Conservation (phyloP, 495 filamentous ascomycete genomes). For the Xeromyces bisporus region DNA sequence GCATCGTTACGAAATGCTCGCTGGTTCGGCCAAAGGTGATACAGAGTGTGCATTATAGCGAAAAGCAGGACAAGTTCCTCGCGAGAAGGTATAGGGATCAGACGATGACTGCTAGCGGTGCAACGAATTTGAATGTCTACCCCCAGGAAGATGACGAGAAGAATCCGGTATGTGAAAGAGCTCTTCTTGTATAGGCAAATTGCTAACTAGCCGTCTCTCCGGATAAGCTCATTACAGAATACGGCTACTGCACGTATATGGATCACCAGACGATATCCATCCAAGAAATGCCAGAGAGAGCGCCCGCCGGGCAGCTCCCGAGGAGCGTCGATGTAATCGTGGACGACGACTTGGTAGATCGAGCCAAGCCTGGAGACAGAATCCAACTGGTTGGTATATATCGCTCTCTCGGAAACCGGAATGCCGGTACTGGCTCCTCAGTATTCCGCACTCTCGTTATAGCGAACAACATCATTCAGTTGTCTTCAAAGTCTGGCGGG, state of each 20-base stretch:
- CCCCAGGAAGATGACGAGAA: constrained; percentile 84
- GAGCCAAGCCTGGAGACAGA: constrained; percentile 85
- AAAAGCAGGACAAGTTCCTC: constrained; percentile 65
- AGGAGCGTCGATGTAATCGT: constrained; percentile 94
- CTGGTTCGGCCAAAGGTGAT: constrained; percentile 91
- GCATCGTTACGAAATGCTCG: constrained; percentile 92
- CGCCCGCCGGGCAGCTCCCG: constrained; percentile 88
- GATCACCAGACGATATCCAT: constrained; percentile 98
- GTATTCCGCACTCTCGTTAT: constrained; percentile 86
- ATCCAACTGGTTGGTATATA: constrained; percentile 94
- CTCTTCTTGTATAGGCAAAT: not conserved
- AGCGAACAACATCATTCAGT: constrained; percentile 86
- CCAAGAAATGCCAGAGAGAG: constrained; percentile 98
- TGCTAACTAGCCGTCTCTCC: constrained; percentile 6
- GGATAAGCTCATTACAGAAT: constrained; percentile 66
- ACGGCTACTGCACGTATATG: constrained; percentile 85
- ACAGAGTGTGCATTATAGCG: constrained; percentile 92
- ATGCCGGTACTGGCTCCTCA: constrained; percentile 68
- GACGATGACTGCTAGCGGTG: constrained; percentile 83
- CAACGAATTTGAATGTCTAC: constrained; percentile 77
- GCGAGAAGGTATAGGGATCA: constrained; percentile 83
- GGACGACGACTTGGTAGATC: constrained; percentile 93
- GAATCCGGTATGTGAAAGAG: constrained; percentile 33
- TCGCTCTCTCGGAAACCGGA: constrained; percentile 83
- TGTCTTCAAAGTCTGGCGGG: constrained; percentile 91